Base-by-base conservation (phyloP, 805 yeast genomes). In the Pichia kluyveri region DNA sequence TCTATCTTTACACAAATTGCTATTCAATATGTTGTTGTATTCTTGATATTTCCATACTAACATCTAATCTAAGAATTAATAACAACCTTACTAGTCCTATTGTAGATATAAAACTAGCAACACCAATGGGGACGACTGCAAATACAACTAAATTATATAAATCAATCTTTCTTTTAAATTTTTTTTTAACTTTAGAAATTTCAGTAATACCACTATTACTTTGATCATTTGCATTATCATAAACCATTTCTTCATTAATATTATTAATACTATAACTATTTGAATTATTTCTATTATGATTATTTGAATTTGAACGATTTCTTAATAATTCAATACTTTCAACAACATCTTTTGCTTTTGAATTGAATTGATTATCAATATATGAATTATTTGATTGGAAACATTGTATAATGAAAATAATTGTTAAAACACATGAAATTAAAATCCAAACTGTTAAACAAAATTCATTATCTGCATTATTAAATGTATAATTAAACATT, bases 91-190 rank as follows among this genome's bases (percentile, higher is more conserved):
- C 68, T 38, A 91, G 68, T 0, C 90, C 93, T 37, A 89, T 71
- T 96, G 90, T 87, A 3, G 98, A 89, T 26, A 90, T 67, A 59
- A 93, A 91, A 56, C 96, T 86, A 5, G 98, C 97, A 51, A 91
- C 60, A 0, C 99, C 98, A 17, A 91, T 88, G 0, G 99, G 99
- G n/a, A 91, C 96, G 39, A 91, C 99, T 2, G 98, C 97, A 68
- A 87, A 91, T 2, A 91, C 97, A 0, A 86, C 88, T 44, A 93
- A 86, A 56, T 85, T 86, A 63, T 88, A 87, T 47, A 90, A 72
- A 62, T 91, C 95, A 51, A 90, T 86, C 36, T 89, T 82, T 47
- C 96, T 73, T 39, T 79, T 30, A 30, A 30, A 30, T 23, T 4
- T 5, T 23, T 23, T 23, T 5, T 23, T 23, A 23, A 23, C 26